Evolutionary conservation across 495 filamentous ascomycete genomes (phyloP), one percentile per base, ranked within the genome.

Genomic region (Penicillium tannophilum): DNA sequence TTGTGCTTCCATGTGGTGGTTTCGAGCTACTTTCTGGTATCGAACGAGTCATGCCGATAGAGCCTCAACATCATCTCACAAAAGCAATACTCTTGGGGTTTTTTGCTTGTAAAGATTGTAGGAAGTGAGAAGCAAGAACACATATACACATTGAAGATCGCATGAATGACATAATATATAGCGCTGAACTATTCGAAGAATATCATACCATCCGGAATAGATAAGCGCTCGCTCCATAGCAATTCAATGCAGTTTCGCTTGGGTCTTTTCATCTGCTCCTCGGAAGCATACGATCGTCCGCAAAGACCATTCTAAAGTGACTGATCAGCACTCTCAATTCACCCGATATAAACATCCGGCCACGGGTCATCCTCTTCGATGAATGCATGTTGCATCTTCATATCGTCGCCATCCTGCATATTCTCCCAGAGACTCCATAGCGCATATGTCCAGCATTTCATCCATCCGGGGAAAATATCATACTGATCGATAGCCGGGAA

Each of bases 261-360:
- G 24, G 48, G 48, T 24, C 48, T 51, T 51, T 51, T 51, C 20
- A 51, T 26, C 24, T 51, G 48, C 48, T 51, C 48, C 48, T 51
- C 48, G 48, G 48, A 51, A 51, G 48, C 48, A 51, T 51, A 51
- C 48, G 48, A 51, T 51, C 48, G 48, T 51, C 48, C 48, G 48
- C 24, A 51, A 51, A 31, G 48, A 51, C 31, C 48, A 51, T 51
- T 51, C 31, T 51, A 51, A 51, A 51, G 48, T 51, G 48, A 51
- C 48, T 31, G 48, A 51, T 51, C 48, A 51, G 48, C 48, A 51
- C 48, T 51, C 24, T 51, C 48, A 51, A 30, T 51, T 51, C 48
- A 51, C 48, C 48, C 48, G 23, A 51, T 51, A 51, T 51, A 51
- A 51, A 51, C 48, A 51, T 51, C 48, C 48, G 48, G 48, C 48